Evolutionary conservation across 2,329 filamentous ascomycete species (phyloP), one percentile per base, ranked within the genome.

Genomic region (Scytalidium lignicola): DNA sequence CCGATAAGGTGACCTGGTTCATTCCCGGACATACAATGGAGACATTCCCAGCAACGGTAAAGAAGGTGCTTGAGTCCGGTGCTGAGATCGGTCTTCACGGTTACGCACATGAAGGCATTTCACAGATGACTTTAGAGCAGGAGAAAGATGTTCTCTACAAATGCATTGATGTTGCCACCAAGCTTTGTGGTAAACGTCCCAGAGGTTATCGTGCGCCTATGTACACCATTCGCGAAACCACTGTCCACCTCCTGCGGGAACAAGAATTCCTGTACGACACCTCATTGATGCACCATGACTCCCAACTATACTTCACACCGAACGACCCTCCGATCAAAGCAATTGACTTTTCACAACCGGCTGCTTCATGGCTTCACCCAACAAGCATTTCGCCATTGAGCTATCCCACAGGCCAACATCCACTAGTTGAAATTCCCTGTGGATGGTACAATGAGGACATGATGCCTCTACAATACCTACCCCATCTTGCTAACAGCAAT

Each of bases 361-460:
- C 63, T 1, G 65, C 65, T 10, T 70, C 73, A 19, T 76, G 73
- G 72, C 72, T 76, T 67, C 59, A 70, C 32, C 73, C 72, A 0
- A 65, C 69, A 0, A 63, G 67, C 0, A 50, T 59, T 15, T 56
- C 63, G 7, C 15, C 19, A 17, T 21, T 12, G 23, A 43, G 54
- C 58, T 32, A 62, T 57, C 13, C 28, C 23, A 13, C 7, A 7
- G 32, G 57, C 59, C 39, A 44, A 21, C 48, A 52, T 46, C 49
- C 42, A 18, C 56, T 75, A 3, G 68, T 75, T 2, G 71, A 75
- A 57, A 67, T 76, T 1, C 74, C 74, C 0, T 64, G 66, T n/a
- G 72, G 72, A 45, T 76, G 73, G 73, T 75, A 76, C 50, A 65
- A 63, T 23, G 73, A 76, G 51, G 74, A 76, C 51, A 73, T 73